phyloP scores from a whole-genome alignment of 495 filamentous ascomycete genomes.

The Aspergillus baeticus region DNA sequence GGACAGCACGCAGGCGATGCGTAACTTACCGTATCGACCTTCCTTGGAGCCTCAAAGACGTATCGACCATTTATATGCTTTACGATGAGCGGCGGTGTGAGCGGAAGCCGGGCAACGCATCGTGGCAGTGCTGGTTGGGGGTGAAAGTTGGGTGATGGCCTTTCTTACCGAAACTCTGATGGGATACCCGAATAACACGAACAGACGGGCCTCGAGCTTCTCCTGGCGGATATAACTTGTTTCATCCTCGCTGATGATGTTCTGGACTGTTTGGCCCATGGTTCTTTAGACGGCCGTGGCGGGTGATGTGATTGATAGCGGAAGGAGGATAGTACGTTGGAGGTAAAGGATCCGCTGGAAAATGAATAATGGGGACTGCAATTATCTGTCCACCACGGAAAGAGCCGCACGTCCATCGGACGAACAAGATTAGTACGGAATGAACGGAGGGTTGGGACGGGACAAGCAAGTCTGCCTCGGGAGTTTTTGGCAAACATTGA shows the following conservation, averaged over 20 bases:
- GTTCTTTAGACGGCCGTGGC: background rate
- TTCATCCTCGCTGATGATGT: background rate
- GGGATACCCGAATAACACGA: background rate
- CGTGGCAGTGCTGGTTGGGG: background rate
- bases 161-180: constrained; percentile 13
- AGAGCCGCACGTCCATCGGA: no score
- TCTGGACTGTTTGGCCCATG: background rate
- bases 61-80: constrained; percentile 16
- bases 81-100: background rate
- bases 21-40: constrained; percentile 6
- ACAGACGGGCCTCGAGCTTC: constrained; percentile 8
- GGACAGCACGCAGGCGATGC: background rate
- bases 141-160: no score
- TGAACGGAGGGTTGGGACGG: no score
- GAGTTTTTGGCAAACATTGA: no score
- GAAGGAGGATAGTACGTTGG: background rate
- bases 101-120: background rate
- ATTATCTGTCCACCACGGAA: no score
- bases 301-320: background rate
- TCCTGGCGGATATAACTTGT: constrained; percentile 14
- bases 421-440: no score
- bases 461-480: no score
- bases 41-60: constrained; percentile 15
- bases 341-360: no score
- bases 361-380: no score